Base-by-base conservation (phyloP, 1,139 yeast genomes). In the Suhomyces guaymorum region DNA sequence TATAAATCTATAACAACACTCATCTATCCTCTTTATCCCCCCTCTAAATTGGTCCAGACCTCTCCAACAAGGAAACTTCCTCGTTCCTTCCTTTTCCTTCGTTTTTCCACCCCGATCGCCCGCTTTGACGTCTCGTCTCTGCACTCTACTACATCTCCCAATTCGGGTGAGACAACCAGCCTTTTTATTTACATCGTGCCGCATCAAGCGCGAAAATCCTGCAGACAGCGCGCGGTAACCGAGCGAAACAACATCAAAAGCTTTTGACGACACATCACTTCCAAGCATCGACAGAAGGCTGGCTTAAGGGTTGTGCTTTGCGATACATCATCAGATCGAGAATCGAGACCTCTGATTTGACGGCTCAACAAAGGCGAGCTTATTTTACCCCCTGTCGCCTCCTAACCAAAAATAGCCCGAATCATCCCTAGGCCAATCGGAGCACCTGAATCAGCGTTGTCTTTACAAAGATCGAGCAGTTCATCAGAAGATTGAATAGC, bases 311-410 rank as follows among this genome's bases (percentile, higher is more conserved):
- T 12, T 17, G 26, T 24, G 23, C n/a, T 15, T 26, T 19, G 25
- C 18, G 25, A 19, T 29, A 22, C 21, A 30, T 30, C 31, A 26
- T 34, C 25, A 26, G 30, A 32, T 32, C 35, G 35, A 32, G 35
- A 30, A 30, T 10, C n/a, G 15, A 16, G 6, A 26, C 8, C 30
- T 26, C 35, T 26, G 35, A 32, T 32, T 32, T 23, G 35, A 13
- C 8, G 21, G 34, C 21, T 15, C 23, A 6, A 7, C 12, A 10
- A 21, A 11, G 12, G 10, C 6, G 7, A 10, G 23, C 6, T 21
- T 5, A 21, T 5, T 21, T 7, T 17, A 5, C 19, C 19, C 8
- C 19, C 7, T 17, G n/a, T n/a, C n/a, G n/a, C 19, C 19, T 17
- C 19, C 19, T 17, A 5, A 5, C 8, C 19, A 8, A 21, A 21